Evolutionary conservation across 768 basidiomycete genomes (phyloP), one percentile per base, ranked within the genome.

Genomic region (Boletus fagicola): DNA sequence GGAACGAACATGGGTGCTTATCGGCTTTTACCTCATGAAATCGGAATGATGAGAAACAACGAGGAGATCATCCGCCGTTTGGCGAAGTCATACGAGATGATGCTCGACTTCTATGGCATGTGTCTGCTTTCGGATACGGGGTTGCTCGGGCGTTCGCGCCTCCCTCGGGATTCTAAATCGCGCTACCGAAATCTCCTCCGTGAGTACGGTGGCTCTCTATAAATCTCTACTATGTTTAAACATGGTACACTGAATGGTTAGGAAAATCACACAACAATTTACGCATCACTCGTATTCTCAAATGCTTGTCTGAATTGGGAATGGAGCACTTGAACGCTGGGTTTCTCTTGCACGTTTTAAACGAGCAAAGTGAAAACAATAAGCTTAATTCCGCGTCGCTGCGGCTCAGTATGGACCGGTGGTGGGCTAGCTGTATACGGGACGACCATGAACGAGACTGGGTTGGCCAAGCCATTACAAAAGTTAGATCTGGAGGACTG

Each of bases 101-200:
- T 92, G 85, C 80, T 91, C 28, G 86, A 87, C 68, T 90, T 91
- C 73, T 91, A 88, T 65, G 89, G 88, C 24, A 88, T 90, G 86
- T 75, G 76, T 30, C 78, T 90, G 33, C 71, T 83, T 36, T 62
- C 72, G 26, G 78, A 83, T 40, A 83, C 85, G 0, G 88, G 88
- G 4, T 77, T 85, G 26, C 62, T 90, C 16, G 77, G 76, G 31
- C 83, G 88, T 39, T 73, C 75, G 18, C 52, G 75, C 51, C 77
- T 75, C 33, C 82, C 81, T 35, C 68, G 75, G 47, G 78, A 83
- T 62, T 85, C 78, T 65, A 67, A 56, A n/a, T 60, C 76, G 18
- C 78, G 85, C 57, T 90, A 88, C 66, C 66, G 67, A 35, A 89
- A 92, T 64, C 82, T 90, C 53, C 72, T 79, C 65, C 73, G 88